phyloP scores from a whole-genome alignment of 2,329 filamentous ascomycete genomes.

The Pleoardoris graminearum region DNA sequence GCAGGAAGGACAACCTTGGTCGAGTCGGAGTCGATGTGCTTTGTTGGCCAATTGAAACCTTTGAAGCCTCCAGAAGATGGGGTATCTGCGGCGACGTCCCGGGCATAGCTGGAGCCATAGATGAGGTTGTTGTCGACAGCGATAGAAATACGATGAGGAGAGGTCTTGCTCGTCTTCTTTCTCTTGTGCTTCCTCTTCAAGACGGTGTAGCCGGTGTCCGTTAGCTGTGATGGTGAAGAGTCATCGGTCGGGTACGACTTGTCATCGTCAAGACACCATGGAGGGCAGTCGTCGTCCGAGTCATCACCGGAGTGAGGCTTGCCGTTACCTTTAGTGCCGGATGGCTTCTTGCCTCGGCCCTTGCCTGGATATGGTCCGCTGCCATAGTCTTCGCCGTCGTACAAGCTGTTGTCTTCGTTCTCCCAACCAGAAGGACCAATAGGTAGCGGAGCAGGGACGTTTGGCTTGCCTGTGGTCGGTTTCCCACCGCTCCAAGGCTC shows the following conservation, averaged over 20 bases:
- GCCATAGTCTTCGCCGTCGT: conserved; percentile 17
- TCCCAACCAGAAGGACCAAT: conserved; percentile 11
- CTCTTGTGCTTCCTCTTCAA: neutral
- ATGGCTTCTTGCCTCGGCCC: neutral
- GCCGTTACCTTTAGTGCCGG: neutral
- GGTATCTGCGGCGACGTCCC: neutral
- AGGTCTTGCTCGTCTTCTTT: neutral
- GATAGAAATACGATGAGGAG: neutral
- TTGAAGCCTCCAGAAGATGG: conserved; percentile 11
- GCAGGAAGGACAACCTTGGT: neutral
- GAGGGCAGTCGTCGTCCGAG: conserved; percentile 18
- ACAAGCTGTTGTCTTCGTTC: conserved; percentile 13
- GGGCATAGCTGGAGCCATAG: neutral
- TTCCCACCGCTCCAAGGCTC: neutral
- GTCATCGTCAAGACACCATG: conserved; percentile 15
- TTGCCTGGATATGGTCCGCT: neutral
- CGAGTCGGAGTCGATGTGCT: neutral
- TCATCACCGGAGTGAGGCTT: neutral
- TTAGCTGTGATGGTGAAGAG: neutral
- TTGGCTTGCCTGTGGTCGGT: neutral
- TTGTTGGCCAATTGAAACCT: conserved; percentile 10
- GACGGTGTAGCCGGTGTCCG: neutral
- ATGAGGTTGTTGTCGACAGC: neutral
- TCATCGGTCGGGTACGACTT: neutral
- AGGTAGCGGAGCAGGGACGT: neutral